Conservation (phyloP, 108 stramenopile genomes). For the Seminavis robusta region DNA sequence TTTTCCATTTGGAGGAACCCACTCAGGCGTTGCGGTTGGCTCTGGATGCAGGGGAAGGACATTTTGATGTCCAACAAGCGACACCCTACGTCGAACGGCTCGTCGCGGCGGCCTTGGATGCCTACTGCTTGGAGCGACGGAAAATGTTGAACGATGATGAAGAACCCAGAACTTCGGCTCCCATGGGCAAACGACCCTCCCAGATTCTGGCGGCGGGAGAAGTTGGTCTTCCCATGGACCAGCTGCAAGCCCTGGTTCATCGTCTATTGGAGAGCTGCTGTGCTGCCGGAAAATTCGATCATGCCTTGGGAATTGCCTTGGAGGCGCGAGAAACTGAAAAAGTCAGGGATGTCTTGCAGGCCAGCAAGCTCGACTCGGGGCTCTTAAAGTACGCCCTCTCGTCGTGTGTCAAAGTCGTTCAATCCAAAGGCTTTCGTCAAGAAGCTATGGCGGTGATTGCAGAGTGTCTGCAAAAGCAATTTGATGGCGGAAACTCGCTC, state of each 20-base stretch:
- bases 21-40: constrained; percentile 91
- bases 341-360: constrained; percentile 44
- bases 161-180: not conserved
- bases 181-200: constrained; percentile 9
- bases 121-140: constrained; percentile 50
- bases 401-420: constrained; percentile 49
- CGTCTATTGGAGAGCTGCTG: constrained; percentile 93
- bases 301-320: constrained; percentile 96
- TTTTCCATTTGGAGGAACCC: constrained; percentile 98
- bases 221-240: constrained; percentile 66
- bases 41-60: constrained; percentile 71
- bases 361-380: constrained; percentile 9
- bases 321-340: constrained; percentile 72
- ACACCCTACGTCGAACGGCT: constrained; percentile 71
- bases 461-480: constrained; percentile 34
- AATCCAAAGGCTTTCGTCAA: constrained; percentile 71
- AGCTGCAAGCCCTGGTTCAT: constrained; percentile 88
- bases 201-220: constrained; percentile 23
- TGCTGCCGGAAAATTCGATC: constrained; percentile 70
- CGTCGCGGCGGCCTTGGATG: constrained; percentile 76
- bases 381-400: constrained; percentile 56
- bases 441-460: constrained; percentile 72
- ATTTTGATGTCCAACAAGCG: constrained; percentile 70
- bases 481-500: constrained; percentile 3
- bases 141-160: constrained; percentile 34